phyloP scores from a whole-genome alignment of 169 alveolate species.

The Theileria luwenshuni region DNA sequence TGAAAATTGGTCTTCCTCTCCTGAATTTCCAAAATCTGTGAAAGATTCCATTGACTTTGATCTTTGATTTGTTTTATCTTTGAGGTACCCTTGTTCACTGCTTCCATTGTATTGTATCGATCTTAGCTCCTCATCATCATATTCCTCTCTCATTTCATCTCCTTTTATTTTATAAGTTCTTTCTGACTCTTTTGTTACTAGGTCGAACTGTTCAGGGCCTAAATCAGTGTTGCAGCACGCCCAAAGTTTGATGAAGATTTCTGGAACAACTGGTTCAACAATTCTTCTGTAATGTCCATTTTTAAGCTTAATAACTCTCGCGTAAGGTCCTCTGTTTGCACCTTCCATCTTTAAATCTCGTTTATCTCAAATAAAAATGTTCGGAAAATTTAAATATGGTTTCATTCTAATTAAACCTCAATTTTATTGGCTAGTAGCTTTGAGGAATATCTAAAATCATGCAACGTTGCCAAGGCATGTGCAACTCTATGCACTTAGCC shows the following conservation, averaged over 20 bases:
- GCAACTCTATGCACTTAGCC: slow-evolving; percentile 24
- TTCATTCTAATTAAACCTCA: not conserved
- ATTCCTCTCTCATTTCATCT: too few relatives aligned
- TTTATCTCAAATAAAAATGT: not conserved
- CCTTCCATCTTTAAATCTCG: slow-evolving; percentile 11
- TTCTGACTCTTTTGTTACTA: too few relatives aligned
- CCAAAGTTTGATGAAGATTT: not conserved
- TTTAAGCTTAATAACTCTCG: slow-evolving; percentile 13
- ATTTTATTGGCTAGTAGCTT: not conserved
- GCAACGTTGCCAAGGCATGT: slow-evolving; percentile 18
- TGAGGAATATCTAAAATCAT: slow-evolving; percentile 2
- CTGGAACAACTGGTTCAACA: slow-evolving; percentile 18
- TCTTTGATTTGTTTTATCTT: too few relatives aligned
- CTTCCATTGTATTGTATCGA: too few relatives aligned
- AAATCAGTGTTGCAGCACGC: not conserved
- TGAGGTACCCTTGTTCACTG: too few relatives aligned
- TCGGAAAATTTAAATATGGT: not conserved
- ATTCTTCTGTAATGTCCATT: slow-evolving; percentile 29
- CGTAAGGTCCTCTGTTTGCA: slow-evolving; percentile 22
- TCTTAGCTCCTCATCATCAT: too few relatives aligned
- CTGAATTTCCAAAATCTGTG: too few relatives aligned
- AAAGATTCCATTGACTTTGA: too few relatives aligned
- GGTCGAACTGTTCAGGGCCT: too few relatives aligned
- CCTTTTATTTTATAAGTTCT: too few relatives aligned
- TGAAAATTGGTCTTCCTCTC: not conserved